Conservation (phyloP, 352 stramenopile genomes). For the Peronospora destructor region DNA sequence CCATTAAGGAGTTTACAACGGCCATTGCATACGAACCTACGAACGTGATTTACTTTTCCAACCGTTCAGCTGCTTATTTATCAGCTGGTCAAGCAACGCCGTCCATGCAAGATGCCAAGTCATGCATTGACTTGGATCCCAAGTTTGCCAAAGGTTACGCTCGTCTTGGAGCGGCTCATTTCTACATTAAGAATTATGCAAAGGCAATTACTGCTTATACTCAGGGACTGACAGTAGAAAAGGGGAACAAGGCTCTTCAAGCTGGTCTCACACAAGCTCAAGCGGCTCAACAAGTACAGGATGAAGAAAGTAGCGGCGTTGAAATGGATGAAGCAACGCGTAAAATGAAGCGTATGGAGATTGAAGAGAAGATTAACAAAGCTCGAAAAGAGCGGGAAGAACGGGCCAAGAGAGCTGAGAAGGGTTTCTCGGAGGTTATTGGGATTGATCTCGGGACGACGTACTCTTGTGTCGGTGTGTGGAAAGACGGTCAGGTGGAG, state of each 20-base stretch:
- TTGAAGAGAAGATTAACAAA: slow-evolving; percentile 88
- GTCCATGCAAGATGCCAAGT: slow-evolving; percentile 80
- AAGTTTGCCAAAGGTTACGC: slow-evolving; percentile 87
- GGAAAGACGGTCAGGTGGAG: slow-evolving; percentile 66
- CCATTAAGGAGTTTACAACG: slow-evolving; percentile 85
- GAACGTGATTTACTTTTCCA: slow-evolving; percentile 87
- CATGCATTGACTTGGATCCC: slow-evolving; percentile 75
- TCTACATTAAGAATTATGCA: slow-evolving; percentile 87
- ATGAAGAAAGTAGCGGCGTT: slow-evolving; percentile 76
- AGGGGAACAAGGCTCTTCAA: slow-evolving; percentile 82
- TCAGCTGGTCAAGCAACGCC: slow-evolving; percentile 69
- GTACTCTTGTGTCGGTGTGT: slow-evolving; percentile 76
- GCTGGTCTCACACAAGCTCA: slow-evolving; percentile 76
- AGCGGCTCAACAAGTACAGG: slow-evolving; percentile 74
- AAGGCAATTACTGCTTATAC: slow-evolving; percentile 81
- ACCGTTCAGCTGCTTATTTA: slow-evolving; percentile 83
- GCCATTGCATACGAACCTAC: slow-evolving; percentile 81
- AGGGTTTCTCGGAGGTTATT: slow-evolving; percentile 82
- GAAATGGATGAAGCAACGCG: slow-evolving; percentile 86
- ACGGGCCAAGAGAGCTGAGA: slow-evolving; percentile 75
- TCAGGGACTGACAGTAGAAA: slow-evolving; percentile 69
- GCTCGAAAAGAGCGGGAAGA: slow-evolving; percentile 80
- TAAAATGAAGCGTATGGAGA: slow-evolving; percentile 88
- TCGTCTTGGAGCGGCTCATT: slow-evolving; percentile 76
- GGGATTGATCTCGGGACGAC: slow-evolving; percentile 85